A percentile compares a stretch with the other conserved stretches of the same genome.
phyloP scores from a whole-genome alignment of 257 asterid species.

The Thymus quinquecostatus region DNA sequence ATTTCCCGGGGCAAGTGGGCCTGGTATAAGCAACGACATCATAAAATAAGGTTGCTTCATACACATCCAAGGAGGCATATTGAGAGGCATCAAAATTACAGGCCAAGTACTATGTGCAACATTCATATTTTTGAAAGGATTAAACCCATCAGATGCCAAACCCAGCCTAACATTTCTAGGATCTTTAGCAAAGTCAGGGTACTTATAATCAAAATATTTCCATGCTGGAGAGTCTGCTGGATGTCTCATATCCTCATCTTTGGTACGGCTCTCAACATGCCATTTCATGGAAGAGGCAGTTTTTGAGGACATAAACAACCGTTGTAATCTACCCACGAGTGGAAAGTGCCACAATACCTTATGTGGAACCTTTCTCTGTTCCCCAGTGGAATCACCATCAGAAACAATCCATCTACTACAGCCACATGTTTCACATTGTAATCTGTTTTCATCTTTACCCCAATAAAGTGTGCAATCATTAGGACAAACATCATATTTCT shows the following conservation, averaged over 20 bases:
- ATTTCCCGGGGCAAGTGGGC: not conserved
- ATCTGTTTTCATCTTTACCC: too few relatives aligned
- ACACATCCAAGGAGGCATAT: constrained; percentile 24
- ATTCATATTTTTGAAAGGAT: constrained; percentile 26
- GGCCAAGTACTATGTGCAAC: constrained; percentile 27
- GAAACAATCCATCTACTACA: too few relatives aligned
- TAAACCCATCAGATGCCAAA: constrained; percentile 25
- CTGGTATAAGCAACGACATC: not conserved
- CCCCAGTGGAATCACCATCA: too few relatives aligned
- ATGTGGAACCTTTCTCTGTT: not conserved
- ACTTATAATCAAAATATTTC: constrained; percentile 6
- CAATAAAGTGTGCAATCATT: too few relatives aligned
- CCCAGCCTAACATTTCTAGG: constrained; percentile 29
- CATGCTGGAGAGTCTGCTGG: constrained; percentile 12
- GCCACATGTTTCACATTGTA: too few relatives aligned
- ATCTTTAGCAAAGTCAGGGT: constrained; percentile 22
- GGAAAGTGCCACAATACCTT: constrained; percentile 1
- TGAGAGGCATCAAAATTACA: constrained; percentile 15
- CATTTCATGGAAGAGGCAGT: not conserved
- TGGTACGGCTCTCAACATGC: constrained; percentile 1
- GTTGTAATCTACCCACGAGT: not conserved
- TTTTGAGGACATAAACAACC: not conserved
- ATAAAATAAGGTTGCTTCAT: constrained; percentile 21
- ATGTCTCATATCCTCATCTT: constrained; percentile 11
- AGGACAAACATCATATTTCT: too few relatives aligned